Percentiles rank a stretch among this genome's conserved stretches.
phyloP scores from a whole-genome alignment of 768 basidiomycete genomes.

The Rhodotorula paludigena region DNA sequence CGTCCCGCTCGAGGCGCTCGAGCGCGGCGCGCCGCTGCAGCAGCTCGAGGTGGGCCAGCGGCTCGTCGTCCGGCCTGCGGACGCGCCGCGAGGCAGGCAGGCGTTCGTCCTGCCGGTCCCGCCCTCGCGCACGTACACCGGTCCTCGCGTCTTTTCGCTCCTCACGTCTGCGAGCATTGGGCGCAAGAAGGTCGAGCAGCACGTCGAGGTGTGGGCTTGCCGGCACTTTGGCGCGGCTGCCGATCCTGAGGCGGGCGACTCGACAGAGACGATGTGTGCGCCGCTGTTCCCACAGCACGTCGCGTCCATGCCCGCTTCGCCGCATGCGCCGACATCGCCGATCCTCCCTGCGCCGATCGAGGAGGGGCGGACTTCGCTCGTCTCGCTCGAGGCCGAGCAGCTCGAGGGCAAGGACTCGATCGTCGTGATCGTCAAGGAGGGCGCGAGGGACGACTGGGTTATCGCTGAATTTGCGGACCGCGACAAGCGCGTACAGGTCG shows the following conservation, averaged over 20 bases:
- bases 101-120: constrained; percentile 13
- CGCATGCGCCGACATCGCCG: constrained; percentile 12
- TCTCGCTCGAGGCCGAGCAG: constrained; percentile 13
- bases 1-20: background rate
- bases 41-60: constrained; percentile 12
- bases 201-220: constrained; percentile 26
- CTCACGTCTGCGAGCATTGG: constrained; percentile 17
- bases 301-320: constrained; percentile 12
- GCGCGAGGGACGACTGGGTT: constrained; percentile 4
- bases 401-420: background rate
- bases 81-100: too few species aligned
- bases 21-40: background rate
- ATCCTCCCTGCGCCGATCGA: constrained; percentile 25
- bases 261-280: background rate
- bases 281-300: constrained; percentile 9
- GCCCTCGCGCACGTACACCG: background rate
- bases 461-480: constrained; percentile 24
- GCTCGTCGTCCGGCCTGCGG: constrained; percentile 2
- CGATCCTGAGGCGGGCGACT: too few species aligned
- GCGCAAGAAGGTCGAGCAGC: background rate
- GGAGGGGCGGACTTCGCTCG: background rate
- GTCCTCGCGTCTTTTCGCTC: constrained; percentile 10
- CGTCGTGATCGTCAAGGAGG: constrained; percentile 9
- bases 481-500: constrained; percentile 5
- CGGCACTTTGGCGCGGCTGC: background rate